A percentile compares a stretch with the other conserved stretches of the same genome.
Conservation (phyloP, 495 filamentous ascomycete species). For the Trichocladium uniseriatum region DNA sequence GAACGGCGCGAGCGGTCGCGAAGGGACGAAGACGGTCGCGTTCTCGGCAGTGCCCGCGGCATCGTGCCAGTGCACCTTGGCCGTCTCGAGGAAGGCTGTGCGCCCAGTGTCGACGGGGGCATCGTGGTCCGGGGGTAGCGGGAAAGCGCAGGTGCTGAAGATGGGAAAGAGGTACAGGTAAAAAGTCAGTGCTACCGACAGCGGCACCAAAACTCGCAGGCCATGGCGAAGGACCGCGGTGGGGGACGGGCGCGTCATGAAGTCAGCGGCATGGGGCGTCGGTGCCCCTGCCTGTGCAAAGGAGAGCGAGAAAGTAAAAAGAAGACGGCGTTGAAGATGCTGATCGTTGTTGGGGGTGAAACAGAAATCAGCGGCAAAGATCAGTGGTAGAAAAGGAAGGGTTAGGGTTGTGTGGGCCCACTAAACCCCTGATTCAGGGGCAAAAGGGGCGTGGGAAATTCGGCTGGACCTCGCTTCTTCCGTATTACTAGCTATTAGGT, state of each 20-base stretch:
- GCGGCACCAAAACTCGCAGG: conserved; percentile 57
- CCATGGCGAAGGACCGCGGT: conserved; percentile 51
- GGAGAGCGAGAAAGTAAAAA: not conserved
- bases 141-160: conserved; percentile 75
- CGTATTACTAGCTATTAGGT: too few relatives aligned
- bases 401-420: too few relatives aligned
- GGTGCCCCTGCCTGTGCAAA: conserved; percentile 1
- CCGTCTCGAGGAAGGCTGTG: conserved; percentile 38
- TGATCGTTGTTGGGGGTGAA: not conserved
- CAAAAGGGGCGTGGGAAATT: too few relatives aligned
- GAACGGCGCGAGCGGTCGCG: conserved; percentile 55
- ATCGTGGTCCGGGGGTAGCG: conserved; percentile 37
- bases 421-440: too few relatives aligned
- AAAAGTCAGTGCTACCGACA: conserved; percentile 56
- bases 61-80: conserved; percentile 37
- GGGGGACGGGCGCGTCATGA: conserved; percentile 46
- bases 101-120: conserved; percentile 20
- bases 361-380: not conserved
- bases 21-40: conserved; percentile 10
- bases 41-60: not conserved
- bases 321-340: not conserved
- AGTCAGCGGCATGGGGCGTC: conserved; percentile 28
- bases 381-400: not conserved
- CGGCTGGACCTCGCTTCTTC: too few relatives aligned
- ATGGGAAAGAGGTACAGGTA: conserved; percentile 87